A percentile compares a stretch with the other conserved stretches of the same genome.
These are phyloP conservation scores for Candida endomychidarum DNA, from an alignment of 805 yeast genomes.

Conservation along the genomic window DNA sequence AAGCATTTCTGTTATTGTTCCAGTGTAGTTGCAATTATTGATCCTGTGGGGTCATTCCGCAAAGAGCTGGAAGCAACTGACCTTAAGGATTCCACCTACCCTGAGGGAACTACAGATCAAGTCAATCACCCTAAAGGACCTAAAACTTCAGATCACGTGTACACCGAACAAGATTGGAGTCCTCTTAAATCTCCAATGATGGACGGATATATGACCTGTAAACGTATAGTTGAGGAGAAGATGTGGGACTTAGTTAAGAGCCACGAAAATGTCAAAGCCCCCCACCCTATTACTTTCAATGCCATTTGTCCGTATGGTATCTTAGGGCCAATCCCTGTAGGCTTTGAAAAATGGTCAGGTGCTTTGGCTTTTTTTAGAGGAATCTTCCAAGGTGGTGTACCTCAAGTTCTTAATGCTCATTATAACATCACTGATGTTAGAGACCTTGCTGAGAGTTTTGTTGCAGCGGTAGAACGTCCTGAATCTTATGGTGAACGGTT, in stretches of 20 bases:
- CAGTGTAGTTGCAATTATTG: slow-evolving; percentile 1
- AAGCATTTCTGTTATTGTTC: slow-evolving; percentile 11
- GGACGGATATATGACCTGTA: slow-evolving; percentile 11
- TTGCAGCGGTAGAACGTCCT: background rate
- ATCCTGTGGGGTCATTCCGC: too few species aligned
- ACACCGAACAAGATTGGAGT: slow-evolving; percentile 6
- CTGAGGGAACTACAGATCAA: too few species aligned
- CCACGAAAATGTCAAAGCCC: slow-evolving; percentile 7
- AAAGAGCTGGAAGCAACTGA: too few species aligned
- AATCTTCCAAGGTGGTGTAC: background rate
- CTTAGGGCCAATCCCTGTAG: slow-evolving; percentile 12
- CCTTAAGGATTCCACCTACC: too few species aligned
- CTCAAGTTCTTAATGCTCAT: background rate
- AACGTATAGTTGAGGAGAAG: slow-evolving; percentile 11
- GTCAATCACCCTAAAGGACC: too few species aligned
- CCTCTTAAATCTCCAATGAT: background rate
- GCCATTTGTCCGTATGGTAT: slow-evolving; percentile 10
- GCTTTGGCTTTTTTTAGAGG: background rate
- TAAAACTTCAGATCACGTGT: background rate
- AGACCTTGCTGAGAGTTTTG: slow-evolving; percentile 10
- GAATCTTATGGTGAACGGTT: slow-evolving; percentile 11
- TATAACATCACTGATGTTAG: slow-evolving; percentile 9
- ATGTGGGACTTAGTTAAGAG: slow-evolving; percentile 12
- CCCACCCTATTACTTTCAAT: slow-evolving; percentile 5
- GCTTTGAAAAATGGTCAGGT: slow-evolving; percentile 7